Evolutionary conservation across 768 basidiomycete genomes (phyloP), one percentile per base, ranked within the genome.

Genomic region (Termitomyces bulborhizus): DNA sequence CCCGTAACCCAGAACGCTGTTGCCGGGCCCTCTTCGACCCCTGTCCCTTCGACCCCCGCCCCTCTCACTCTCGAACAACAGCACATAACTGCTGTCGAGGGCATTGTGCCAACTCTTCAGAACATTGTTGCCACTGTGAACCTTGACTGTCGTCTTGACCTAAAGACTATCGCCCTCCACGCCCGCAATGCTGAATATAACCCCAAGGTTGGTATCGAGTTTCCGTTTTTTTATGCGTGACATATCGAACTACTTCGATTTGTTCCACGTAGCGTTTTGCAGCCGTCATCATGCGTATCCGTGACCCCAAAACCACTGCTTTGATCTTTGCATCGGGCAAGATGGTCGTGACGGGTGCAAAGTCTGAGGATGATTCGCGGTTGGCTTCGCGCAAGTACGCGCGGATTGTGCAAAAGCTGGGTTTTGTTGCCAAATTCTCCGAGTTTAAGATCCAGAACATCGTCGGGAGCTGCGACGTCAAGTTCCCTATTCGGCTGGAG

Each of bases 361-460:
- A 98, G 80, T 93, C 91, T 32, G 96, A 98, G 73, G 96, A 98
- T 71, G 95, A 99, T 67, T 95, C 93, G 64, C 84, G 95, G 49
- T 76, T 98, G 58, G 96, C 97, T 50, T 96, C 94, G 63, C 87
- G 96, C 69, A 99, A 99, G 74, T 98, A 98, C 73, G 97, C 97
- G 45, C 88, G 97, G 51, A 99, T 99, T 67, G 94, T 99, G 40
- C 97, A 98, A 78, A 98, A 99, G 73, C 86, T 98, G 51, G 97
- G 97, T 29, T 99, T 99, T 73, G 96, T 98, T 60, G 95, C 96
- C 64, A 98, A 98, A 75, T 98, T 98, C 71, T 93, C 92, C 40
- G 96, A 99, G 71, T 98, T 98, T 79, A 99, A 98, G 76, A 98
- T 98, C 49, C 96, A 98, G 79, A 99, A 98, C 72, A 98, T 98